Conservation (phyloP, 2,329 filamentous ascomycete species). For the Exophiala dermatitidis region DNA sequence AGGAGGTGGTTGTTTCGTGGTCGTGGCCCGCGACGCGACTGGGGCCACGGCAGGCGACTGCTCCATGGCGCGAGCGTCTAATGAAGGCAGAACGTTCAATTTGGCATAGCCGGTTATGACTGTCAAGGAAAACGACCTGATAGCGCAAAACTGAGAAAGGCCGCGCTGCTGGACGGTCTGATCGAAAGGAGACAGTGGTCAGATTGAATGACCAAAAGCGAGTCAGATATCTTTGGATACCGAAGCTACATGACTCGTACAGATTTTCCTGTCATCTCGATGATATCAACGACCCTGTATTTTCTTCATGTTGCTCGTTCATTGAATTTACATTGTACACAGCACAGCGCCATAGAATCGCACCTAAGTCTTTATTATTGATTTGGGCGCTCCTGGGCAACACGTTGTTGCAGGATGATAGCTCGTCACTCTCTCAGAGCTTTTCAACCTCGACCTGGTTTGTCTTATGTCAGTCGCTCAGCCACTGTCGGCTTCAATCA, state of each 20-base stretch:
- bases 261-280: not conserved
- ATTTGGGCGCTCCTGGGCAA: not conserved
- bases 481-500: not conserved
- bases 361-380: not conserved
- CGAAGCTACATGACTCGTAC: not conserved
- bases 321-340: not conserved
- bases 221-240: not conserved
- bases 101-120: not conserved
- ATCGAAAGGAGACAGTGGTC: slow-evolving; percentile 4
- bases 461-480: not conserved
- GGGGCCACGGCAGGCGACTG: not conserved
- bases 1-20: slow-evolving; percentile 54
- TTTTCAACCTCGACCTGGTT: not conserved
- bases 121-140: not conserved
- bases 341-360: not conserved
- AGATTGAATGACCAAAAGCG: not conserved
- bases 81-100: not conserved
- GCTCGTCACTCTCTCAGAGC: not conserved
- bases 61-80: slow-evolving; percentile 4
- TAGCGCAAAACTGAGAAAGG: not conserved
- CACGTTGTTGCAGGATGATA: not conserved
- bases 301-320: not conserved
- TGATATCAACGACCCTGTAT: not conserved
- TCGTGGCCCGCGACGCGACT: not conserved
- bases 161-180: not conserved